These are phyloP conservation scores for Solanum sejunctum DNA, from an alignment of 257 asterid species.

Conservation along the genomic window DNA sequence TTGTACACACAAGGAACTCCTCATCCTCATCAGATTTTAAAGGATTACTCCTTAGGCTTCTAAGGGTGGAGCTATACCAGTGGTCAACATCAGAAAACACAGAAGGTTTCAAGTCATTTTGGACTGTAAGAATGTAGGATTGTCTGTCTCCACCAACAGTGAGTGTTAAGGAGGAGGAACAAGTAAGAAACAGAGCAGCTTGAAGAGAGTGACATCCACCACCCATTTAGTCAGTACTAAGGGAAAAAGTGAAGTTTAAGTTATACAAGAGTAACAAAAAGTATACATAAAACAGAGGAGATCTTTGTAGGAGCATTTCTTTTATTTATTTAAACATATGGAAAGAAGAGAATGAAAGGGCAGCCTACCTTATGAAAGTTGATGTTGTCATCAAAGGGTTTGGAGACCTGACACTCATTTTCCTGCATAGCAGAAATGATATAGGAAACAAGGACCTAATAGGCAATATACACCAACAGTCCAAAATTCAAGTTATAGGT, in stretches of 20 bases:
- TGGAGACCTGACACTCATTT: conserved; percentile 21
- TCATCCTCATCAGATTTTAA: not conserved
- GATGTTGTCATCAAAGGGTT: conserved; percentile 90
- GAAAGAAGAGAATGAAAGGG: conserved; percentile 2
- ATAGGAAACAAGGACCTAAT: not conserved
- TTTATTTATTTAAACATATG: too few species aligned
- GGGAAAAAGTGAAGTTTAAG: not conserved
- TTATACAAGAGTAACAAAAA: not conserved
- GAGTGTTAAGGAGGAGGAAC: not conserved
- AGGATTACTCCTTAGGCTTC: conserved; percentile 19
- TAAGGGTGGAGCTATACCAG: conserved; percentile 70
- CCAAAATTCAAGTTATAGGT: not conserved
- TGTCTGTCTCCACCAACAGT: conserved; percentile 3
- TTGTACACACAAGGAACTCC: conserved; percentile 36
- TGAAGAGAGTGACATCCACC: not conserved
- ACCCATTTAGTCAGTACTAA: not conserved
- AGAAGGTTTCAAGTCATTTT: conserved; percentile 51
- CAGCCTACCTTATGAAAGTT: conserved; percentile 79
- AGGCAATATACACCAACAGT: not conserved
- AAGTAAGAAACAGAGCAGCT: not conserved
- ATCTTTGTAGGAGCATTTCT: too few species aligned
- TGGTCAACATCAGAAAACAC: conserved; percentile 36
- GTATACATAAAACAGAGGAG: too few species aligned
- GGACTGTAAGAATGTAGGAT: conserved; percentile 55
- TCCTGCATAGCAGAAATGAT: conserved; percentile 29